A percentile compares a stretch with the other conserved stretches of the same genome.
Evolutionary conservation across 2,329 filamentous ascomycete genomes (phyloP).

Genomic region (Parafenestella ontariensis): DNA sequence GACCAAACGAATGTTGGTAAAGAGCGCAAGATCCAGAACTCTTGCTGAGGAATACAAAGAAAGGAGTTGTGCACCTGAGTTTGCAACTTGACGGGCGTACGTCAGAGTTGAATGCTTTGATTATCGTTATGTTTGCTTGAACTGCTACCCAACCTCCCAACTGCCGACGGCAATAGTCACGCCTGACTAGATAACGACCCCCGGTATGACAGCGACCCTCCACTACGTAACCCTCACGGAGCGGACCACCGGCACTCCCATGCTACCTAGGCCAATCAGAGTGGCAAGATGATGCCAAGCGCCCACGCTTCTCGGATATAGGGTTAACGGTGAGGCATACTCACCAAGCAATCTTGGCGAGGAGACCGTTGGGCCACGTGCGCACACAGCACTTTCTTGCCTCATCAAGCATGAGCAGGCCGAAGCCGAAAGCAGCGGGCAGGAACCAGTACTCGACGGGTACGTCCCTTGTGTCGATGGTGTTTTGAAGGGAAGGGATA

Average conservation of each 20-base stretch:
- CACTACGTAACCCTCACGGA: not conserved
- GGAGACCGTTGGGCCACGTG: conserved; percentile 62
- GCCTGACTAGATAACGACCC: not conserved
- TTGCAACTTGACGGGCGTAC: not conserved
- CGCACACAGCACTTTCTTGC: conserved; percentile 68
- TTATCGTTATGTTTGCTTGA: not conserved
- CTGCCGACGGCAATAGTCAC: conserved; percentile 4
- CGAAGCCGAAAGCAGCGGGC: conserved; percentile 74
- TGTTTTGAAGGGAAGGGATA: conserved; percentile 67
- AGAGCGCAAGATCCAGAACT: conserved; percentile 14
- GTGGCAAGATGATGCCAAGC: conserved; percentile 1
- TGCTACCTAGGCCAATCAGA: not conserved
- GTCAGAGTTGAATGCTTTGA: conserved; percentile 2
- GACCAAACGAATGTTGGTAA: not conserved
- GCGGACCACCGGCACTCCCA: not conserved
- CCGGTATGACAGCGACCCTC: conserved; percentile 2
- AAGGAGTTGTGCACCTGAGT: conserved; percentile 1
- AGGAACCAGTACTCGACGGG: conserved; percentile 80
- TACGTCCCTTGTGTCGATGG: conserved; percentile 67
- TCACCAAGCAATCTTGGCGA: conserved; percentile 71
- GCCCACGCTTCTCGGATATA: not conserved
- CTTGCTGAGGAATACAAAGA: conserved; percentile 33
- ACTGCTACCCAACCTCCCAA: conserved; percentile 2
- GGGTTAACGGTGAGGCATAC: not conserved
- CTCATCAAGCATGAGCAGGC: conserved; percentile 71